A percentile compares a stretch with the other conserved stretches of the same genome.
Conservation (phyloP, 495 filamentous ascomycete genomes). For the Xylaria bambusicola region DNA sequence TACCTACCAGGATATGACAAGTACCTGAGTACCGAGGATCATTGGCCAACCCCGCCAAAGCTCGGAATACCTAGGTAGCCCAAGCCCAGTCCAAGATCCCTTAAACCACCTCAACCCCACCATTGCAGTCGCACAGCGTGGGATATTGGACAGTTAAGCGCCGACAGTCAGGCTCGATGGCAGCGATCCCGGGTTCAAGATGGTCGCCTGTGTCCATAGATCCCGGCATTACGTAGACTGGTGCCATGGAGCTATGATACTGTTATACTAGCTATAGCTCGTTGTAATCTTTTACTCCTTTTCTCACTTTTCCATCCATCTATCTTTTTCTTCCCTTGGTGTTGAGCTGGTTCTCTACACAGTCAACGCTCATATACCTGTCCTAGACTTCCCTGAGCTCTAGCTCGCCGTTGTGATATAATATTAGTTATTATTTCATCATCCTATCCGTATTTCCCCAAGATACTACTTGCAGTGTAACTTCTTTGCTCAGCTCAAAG, state of each 20-base stretch:
- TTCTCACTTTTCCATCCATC: not conserved
- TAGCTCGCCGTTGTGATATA: not conserved
- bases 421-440: not conserved
- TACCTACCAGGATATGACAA: too few relatives aligned
- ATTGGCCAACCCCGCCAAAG: constrained; percentile 3
- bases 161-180: constrained; percentile 17
- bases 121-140: constrained; percentile 20
- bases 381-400: not conserved
- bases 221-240: not conserved
- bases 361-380: not conserved
- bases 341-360: constrained; percentile 18
- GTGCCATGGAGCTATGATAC: too few relatives aligned
- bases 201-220: not conserved
- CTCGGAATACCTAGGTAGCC: too few relatives aligned
- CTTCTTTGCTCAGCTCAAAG: not conserved
- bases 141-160: constrained; percentile 33
- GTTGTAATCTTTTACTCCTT: not conserved
- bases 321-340: constrained; percentile 15
- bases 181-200: not conserved
- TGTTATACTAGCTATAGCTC: too few relatives aligned
- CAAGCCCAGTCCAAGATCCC: not conserved
- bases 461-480: not conserved
- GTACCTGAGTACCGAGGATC: not conserved
- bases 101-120: constrained; percentile 24
- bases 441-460: not conserved